Percentiles rank a stretch among this genome's conserved stretches.
These are phyloP conservation scores for Hondaea fermentalgiana DNA, from an alignment of 108 stramenopile species.

Conservation along the genomic window DNA sequence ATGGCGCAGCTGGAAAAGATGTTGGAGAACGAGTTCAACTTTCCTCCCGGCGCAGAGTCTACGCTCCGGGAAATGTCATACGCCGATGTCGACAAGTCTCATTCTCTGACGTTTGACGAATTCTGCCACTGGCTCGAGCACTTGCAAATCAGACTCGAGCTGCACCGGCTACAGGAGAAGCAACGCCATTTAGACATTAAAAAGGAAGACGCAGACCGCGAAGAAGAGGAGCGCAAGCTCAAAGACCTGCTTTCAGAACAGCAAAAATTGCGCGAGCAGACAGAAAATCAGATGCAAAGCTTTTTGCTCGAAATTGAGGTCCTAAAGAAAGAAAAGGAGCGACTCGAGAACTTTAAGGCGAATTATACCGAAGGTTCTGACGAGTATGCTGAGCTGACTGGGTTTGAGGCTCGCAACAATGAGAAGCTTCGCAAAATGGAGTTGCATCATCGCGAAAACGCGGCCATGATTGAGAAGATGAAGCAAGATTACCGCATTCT, in stretches of 20 bases:
- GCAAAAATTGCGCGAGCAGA: neutral
- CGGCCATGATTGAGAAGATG: slow-evolving; percentile 12
- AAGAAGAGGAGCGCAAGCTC: neutral
- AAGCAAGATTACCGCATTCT: neutral
- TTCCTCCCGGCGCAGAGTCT: neutral
- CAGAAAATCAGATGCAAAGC: neutral
- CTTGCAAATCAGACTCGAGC: neutral
- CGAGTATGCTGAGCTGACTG: neutral
- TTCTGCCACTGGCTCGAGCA: neutral
- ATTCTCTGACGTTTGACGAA: neutral
- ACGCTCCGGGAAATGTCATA: neutral
- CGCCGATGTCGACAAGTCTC: neutral
- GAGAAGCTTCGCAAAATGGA: neutral
- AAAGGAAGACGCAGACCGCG: neutral
- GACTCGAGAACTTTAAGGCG: neutral
- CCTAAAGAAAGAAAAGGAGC: neutral
- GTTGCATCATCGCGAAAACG: neutral
- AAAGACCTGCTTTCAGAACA: neutral
- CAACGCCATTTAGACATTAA: neutral
- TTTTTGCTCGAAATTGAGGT: neutral
- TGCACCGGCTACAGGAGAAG: neutral
- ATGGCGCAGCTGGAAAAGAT: neutral
- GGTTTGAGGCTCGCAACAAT: neutral
- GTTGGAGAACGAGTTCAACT: neutral
- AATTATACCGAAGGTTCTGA: neutral